Percentiles rank a stretch among this genome's conserved stretches.
Conservation (phyloP, 257 asterid genomes). For the Solanum verrucosum region DNA sequence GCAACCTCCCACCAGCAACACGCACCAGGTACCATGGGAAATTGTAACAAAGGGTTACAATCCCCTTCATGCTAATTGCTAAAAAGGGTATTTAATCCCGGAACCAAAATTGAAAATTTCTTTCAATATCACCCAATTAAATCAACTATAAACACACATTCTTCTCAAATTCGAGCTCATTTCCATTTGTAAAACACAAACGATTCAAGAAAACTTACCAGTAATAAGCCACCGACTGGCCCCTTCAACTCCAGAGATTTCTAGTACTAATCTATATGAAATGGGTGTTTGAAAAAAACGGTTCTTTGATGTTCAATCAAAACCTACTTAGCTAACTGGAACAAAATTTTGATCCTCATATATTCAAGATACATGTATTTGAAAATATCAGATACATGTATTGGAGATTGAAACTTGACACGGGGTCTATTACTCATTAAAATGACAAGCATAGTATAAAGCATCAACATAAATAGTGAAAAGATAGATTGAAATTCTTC, state of each 20-base stretch:
- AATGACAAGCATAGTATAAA: not conserved
- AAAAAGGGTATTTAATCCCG: not conserved
- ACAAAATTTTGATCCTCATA: too few relatives aligned
- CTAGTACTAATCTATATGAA: not conserved
- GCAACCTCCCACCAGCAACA: not conserved
- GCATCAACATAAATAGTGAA: not conserved
- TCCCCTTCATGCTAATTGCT: not conserved
- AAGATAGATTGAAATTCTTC: too few relatives aligned
- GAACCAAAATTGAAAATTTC: not conserved
- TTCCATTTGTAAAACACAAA: not conserved
- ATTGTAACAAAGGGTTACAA: not conserved
- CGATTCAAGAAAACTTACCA: not conserved
- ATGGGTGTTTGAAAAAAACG: not conserved
- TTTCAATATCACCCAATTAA: not conserved
- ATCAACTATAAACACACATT: not conserved
- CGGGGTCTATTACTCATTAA: too few relatives aligned
- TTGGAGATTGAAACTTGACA: too few relatives aligned
- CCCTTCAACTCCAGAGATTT: not conserved
- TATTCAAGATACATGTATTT: too few relatives aligned
- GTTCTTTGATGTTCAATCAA: not conserved
- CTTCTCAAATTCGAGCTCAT: not conserved
- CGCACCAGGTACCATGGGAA: not conserved
- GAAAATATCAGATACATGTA: too few relatives aligned
- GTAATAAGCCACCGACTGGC: not conserved
- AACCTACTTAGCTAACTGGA: not conserved